These are phyloP conservation scores for Phytophthora hibernalis DNA, from an alignment of 352 stramenopile genomes.

Conservation along the genomic window DNA sequence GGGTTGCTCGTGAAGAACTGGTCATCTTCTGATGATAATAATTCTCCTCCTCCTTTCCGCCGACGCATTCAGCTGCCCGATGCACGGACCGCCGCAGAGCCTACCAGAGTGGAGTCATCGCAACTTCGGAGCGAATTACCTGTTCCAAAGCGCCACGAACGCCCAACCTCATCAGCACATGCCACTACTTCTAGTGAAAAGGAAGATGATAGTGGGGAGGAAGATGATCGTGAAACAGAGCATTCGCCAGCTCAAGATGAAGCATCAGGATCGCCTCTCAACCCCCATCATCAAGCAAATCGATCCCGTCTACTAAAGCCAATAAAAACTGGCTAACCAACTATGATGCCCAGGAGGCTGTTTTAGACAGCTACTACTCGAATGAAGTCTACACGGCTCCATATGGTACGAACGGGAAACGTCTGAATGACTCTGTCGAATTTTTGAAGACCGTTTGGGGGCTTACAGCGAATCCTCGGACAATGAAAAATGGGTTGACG, in stretches of 20 bases:
- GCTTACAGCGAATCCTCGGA: background rate
- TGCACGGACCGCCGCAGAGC: no score
- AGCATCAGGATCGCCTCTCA: background rate
- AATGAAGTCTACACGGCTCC: background rate
- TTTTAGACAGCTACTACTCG: constrained; percentile 3
- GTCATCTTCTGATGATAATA: background rate
- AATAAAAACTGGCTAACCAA: constrained; percentile 6
- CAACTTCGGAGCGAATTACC: background rate
- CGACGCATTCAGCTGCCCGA: background rate
- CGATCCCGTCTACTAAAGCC: background rate
- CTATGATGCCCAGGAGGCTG: background rate
- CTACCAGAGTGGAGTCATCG: background rate
- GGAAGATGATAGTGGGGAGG: no score
- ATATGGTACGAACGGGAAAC: background rate
- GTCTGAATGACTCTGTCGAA: background rate
- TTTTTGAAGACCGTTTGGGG: background rate
- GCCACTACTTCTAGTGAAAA: background rate
- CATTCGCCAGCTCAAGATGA: background rate
- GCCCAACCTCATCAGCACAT: background rate
- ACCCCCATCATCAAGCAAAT: background rate
- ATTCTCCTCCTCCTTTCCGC: background rate
- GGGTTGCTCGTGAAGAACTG: background rate
- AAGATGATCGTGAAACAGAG: background rate
- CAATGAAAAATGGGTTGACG: constrained; percentile 5
- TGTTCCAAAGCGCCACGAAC: background rate